These are phyloP conservation scores for Lablab purpureus DNA, from an alignment of 306 rosid genomes.

Conservation along the genomic window DNA sequence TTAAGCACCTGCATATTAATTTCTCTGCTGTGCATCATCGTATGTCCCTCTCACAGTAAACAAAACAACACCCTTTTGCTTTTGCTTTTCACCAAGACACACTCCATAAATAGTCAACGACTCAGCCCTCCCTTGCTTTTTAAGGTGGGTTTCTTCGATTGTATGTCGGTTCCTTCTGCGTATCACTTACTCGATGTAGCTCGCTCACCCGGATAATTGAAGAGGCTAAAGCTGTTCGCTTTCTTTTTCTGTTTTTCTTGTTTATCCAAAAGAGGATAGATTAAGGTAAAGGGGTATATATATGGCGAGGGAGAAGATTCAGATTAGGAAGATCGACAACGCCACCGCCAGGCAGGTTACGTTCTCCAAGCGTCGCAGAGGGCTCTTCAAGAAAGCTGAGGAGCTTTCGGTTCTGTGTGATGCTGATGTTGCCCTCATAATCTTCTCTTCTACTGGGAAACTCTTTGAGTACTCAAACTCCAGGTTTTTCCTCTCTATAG, in stretches of 20 bases:
- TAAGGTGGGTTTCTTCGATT: constrained; percentile 50
- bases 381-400: constrained; percentile 87
- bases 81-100: constrained; percentile 24
- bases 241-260: not conserved
- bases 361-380: constrained; percentile 89
- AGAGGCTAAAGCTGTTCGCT: constrained; percentile 24
- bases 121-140: constrained; percentile 21
- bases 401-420: constrained; percentile 97
- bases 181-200: not conserved
- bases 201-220: not conserved
- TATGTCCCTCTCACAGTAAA: constrained; percentile 45
- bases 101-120: constrained; percentile 50
- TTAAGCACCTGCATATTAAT: constrained; percentile 50
- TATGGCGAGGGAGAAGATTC: constrained; percentile 95
- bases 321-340: constrained; percentile 96
- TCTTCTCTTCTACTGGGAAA: constrained; percentile 88
- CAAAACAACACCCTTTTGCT: constrained; percentile 25
- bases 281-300: constrained; percentile 38
- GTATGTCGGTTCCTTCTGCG: constrained; percentile 50
- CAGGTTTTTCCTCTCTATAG: constrained; percentile 56
- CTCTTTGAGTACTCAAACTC: constrained; percentile 83
- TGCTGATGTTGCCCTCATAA: constrained; percentile 86
- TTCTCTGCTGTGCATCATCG: not conserved
- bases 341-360: constrained; percentile 94
- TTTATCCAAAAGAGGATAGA: constrained; percentile 11